Evolutionary conservation across 768 basidiomycete genomes (phyloP).

Genomic region (Collybia sordida): DNA sequence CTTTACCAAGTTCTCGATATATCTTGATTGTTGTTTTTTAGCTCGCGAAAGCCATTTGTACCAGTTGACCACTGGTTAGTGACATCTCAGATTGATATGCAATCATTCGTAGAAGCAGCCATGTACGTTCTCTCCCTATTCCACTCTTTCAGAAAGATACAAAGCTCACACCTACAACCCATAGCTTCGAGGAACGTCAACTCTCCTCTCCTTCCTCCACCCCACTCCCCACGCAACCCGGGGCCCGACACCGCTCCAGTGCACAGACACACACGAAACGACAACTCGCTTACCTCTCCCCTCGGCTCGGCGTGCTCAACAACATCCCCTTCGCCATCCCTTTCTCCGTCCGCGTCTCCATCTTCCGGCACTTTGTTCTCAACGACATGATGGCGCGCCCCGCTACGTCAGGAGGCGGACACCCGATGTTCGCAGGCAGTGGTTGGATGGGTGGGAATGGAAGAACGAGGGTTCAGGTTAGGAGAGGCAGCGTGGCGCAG

Average conservation of each 20-base stretch:
- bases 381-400: constrained; percentile 47
- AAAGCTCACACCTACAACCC: not conserved
- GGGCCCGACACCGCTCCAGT: constrained; percentile 20
- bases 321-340: constrained; percentile 96
- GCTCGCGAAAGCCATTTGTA: constrained; percentile 83
- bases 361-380: constrained; percentile 82
- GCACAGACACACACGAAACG: constrained; percentile 46
- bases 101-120: constrained; percentile 83
- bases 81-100: constrained; percentile 42
- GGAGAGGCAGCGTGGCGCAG: constrained; percentile 79
- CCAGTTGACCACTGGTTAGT: constrained; percentile 86
- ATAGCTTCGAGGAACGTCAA: constrained; percentile 67
- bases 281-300: constrained; percentile 73
- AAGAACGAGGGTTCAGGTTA: constrained; percentile 49
- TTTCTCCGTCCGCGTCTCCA: constrained; percentile 85
- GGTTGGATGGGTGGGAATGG: constrained; percentile 10
- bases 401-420: not conserved
- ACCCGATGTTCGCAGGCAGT: constrained; percentile 10
- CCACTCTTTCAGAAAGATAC: not conserved
- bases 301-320: constrained; percentile 87
- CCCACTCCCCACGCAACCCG: not conserved
- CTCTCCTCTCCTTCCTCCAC: constrained; percentile 26
- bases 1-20: constrained; percentile 4
- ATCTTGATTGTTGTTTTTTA: constrained; percentile 26
- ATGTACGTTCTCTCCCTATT: constrained; percentile 46